Conservation (phyloP, 2,329 filamentous ascomycete species). For the Conoideocrella luteorostrata region DNA sequence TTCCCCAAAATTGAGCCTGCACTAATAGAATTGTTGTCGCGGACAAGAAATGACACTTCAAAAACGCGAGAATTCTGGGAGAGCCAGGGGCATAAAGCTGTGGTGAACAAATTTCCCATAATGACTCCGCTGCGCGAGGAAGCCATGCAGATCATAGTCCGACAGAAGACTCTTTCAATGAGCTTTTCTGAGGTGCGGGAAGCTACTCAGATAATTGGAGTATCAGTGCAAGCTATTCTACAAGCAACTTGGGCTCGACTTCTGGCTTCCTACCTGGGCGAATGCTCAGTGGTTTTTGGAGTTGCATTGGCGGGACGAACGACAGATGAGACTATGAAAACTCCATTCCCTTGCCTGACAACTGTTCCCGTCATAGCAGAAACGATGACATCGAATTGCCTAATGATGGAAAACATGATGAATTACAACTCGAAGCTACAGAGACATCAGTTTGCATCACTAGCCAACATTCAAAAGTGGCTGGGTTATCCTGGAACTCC, state of each 20-base stretch:
- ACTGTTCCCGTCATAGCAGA: conserved; percentile 68
- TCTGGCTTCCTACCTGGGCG: conserved; percentile 70
- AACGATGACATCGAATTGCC: conserved; percentile 45
- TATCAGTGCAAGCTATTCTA: conserved; percentile 69
- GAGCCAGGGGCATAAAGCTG: conserved; percentile 41
- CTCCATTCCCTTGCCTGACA: conserved; percentile 72
- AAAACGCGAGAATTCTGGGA: conserved; percentile 58
- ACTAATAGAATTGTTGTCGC: conserved; percentile 36
- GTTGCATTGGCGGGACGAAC: conserved; percentile 72
- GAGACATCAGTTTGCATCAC: conserved; percentile 64
- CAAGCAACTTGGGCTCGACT: conserved; percentile 75
- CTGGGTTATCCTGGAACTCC: conserved; percentile 56
- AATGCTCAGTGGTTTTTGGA: conserved; percentile 69
- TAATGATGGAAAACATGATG: conserved; percentile 59
- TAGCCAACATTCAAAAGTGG: conserved; percentile 67
- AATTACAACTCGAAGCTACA: conserved; percentile 56
- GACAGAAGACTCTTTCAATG: conserved; percentile 26
- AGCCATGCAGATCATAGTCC: conserved; percentile 26
- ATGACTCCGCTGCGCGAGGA: conserved; percentile 56
- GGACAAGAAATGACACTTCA: conserved; percentile 18
- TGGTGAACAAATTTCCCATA: conserved; percentile 67
- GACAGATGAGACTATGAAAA: conserved; percentile 49
- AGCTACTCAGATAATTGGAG: conserved; percentile 48
- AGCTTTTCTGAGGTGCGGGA: conserved; percentile 43
- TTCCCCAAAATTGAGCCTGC: conserved; percentile 24